These are phyloP conservation scores for Boletus reticuloceps DNA, from an alignment of 768 basidiomycete genomes.

Conservation along the genomic window DNA sequence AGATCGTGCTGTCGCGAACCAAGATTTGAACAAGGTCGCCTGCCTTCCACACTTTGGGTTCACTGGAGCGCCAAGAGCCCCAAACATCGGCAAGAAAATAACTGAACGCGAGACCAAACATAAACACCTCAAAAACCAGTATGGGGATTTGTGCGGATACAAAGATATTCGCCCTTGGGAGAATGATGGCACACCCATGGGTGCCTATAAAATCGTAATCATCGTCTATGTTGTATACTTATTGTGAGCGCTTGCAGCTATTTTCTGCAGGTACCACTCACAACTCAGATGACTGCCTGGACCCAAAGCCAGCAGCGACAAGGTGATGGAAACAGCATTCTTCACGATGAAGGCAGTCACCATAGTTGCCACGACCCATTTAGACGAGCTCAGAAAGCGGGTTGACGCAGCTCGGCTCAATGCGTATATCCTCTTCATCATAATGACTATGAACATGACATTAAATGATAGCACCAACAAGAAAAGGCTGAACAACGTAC, in stretches of 20 bases:
- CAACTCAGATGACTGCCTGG: slow-evolving; percentile 4
- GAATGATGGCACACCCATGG: background rate
- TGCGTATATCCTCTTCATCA: slow-evolving; percentile 20
- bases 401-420: slow-evolving; percentile 1
- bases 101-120: slow-evolving; percentile 14
- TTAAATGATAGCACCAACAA: background rate
- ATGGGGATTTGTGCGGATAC: slow-evolving; percentile 5
- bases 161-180: background rate
- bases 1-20: slow-evolving; percentile 18
- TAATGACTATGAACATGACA: slow-evolving; percentile 6
- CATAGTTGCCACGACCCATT: slow-evolving; percentile 6
- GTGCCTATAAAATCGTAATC: background rate
- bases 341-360: slow-evolving; percentile 6
- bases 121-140: slow-evolving; percentile 13
- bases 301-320: slow-evolving; percentile 12
- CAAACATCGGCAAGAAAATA: slow-evolving; percentile 6
- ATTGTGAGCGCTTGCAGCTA: background rate
- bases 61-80: background rate
- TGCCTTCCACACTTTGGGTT: background rate
- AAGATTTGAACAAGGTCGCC: slow-evolving; percentile 12
- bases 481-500: slow-evolving; percentile 2
- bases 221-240: background rate
- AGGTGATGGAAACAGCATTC: background rate
- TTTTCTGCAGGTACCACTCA: background rate
- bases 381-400: slow-evolving; percentile 6